Percentiles rank a stretch among this genome's conserved stretches.
Evolutionary conservation across 2,329 filamentous ascomycete species (phyloP).

Genomic region (Endoconidiophora laricicola): DNA sequence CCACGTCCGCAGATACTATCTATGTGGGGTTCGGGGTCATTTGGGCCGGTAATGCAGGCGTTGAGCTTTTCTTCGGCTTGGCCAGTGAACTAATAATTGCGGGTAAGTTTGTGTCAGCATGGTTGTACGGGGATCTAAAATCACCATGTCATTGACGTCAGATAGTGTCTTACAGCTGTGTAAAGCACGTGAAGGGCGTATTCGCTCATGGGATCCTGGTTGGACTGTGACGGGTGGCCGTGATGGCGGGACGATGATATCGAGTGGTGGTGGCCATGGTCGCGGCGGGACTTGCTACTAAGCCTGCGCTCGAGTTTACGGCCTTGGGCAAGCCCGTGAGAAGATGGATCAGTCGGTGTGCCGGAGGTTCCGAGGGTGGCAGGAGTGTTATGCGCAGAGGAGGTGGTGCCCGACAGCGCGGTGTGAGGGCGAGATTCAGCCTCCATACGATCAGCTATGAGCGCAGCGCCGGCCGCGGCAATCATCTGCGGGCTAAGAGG

Average conservation of each 20-base stretch:
- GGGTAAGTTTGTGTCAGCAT: slow-evolving; percentile 13
- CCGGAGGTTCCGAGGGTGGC: slow-evolving; percentile 18
- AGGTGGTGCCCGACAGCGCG: slow-evolving; percentile 21
- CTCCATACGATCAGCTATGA: slow-evolving; percentile 35
- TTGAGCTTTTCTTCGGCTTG: slow-evolving; percentile 95
- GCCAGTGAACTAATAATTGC: slow-evolving; percentile 54
- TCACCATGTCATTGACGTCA: background rate
- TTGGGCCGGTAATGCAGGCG: slow-evolving; percentile 63
- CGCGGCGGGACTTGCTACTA: slow-evolving; percentile 46
- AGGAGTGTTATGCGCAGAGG: slow-evolving; percentile 25
- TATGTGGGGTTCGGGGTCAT: slow-evolving; percentile 67
- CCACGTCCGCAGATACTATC: slow-evolving; percentile 84
- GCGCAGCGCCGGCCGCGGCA: slow-evolving; percentile 44
- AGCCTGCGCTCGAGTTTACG: slow-evolving; percentile 44
- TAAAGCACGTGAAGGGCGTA: slow-evolving; percentile 94
- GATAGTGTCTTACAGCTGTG: slow-evolving; percentile 49
- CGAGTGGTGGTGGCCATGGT: slow-evolving; percentile 58
- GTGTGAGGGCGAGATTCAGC: slow-evolving; percentile 26
- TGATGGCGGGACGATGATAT: slow-evolving; percentile 52
- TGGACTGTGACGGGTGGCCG: slow-evolving; percentile 36
- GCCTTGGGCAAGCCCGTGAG: slow-evolving; percentile 26
- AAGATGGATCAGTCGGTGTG: slow-evolving; percentile 29
- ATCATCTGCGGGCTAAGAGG: slow-evolving; percentile 81
- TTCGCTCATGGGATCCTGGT: slow-evolving; percentile 88
- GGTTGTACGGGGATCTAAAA: background rate